phyloP scores from a whole-genome alignment of 2,329 filamentous ascomycete genomes.

The Trichophyton verrucosum region DNA sequence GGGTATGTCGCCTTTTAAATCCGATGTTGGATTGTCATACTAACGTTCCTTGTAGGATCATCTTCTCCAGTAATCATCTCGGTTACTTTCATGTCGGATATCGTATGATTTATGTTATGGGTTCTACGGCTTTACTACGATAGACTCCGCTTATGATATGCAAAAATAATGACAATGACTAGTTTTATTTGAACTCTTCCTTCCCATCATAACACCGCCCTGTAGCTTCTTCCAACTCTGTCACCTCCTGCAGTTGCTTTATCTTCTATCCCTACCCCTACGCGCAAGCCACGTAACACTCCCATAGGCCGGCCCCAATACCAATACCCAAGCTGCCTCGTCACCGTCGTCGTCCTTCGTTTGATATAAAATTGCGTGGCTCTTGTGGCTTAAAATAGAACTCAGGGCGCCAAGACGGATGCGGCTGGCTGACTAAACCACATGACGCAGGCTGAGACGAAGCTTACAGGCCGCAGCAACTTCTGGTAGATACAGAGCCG shows the following conservation, averaged over 20 bases:
- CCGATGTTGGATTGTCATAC: constrained; percentile 3
- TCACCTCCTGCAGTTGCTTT: too few species aligned
- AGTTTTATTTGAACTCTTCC: too few species aligned
- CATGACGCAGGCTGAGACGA: neutral
- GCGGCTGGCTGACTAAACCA: neutral
- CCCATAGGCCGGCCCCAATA: too few species aligned
- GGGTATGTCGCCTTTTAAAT: constrained; percentile 34
- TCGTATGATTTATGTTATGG: neutral
- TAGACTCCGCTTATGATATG: neutral
- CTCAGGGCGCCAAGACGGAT: neutral
- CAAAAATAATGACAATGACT: neutral
- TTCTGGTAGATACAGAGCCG: too few species aligned
- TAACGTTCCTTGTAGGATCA: constrained; percentile 34
- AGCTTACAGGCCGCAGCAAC: neutral
- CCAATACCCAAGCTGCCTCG: neutral
- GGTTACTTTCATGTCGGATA: neutral
- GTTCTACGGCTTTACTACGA: neutral
- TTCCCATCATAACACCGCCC: neutral
- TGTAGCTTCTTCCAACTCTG: neutral
- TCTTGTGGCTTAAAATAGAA: neutral
- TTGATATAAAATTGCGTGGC: neutral
- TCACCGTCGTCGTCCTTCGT: neutral
- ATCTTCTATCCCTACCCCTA: too few species aligned
- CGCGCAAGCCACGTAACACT: too few species aligned
- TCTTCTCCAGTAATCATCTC: constrained; percentile 36